Percentiles rank a stretch among this genome's conserved stretches.
Conservation (phyloP, 2,329 filamentous ascomycete genomes). For the Acrocalymma vagum region DNA sequence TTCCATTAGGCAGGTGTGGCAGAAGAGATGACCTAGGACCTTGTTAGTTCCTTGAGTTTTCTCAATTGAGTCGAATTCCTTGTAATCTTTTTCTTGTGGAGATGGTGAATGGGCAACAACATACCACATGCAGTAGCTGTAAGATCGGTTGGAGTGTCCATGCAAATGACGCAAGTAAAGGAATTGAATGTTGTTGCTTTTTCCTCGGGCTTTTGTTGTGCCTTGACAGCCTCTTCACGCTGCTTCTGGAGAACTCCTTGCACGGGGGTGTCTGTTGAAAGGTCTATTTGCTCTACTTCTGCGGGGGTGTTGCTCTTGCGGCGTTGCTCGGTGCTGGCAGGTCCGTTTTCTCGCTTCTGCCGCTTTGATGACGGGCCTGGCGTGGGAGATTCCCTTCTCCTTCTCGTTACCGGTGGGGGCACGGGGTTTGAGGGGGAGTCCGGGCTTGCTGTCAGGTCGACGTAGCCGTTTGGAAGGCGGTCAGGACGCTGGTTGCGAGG, state of each 20-base stretch:
- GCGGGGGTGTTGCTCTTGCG: conserved; percentile 13
- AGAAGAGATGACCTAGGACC: conserved; percentile 72
- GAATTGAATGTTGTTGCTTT: conserved; percentile 53
- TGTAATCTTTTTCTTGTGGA: conserved; percentile 6
- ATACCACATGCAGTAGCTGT: conserved; percentile 68
- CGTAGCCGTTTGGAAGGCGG: conserved; percentile 44
- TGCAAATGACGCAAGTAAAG: conserved; percentile 69
- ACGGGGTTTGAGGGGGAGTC: conserved; percentile 33
- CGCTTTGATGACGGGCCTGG: conserved; percentile 44
- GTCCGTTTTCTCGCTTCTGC: conserved; percentile 28
- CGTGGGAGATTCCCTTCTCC: conserved; percentile 28
- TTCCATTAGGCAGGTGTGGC: conserved; percentile 69
- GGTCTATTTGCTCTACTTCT: conserved; percentile 59
- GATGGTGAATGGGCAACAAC: conserved; percentile 25
- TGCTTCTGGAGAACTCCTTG: conserved; percentile 61
- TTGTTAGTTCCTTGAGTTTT: no score
- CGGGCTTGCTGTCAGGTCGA: conserved; percentile 41
- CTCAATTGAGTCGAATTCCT: no score
- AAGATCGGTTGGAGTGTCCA: conserved; percentile 67
- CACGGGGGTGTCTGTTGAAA: conserved; percentile 55
- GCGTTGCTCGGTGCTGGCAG: conserved; percentile 9
- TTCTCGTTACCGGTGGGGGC: no score
- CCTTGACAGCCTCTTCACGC: conserved; percentile 59
- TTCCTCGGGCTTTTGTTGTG: conserved; percentile 51
- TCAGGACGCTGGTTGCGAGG: conserved; percentile 24